Evolutionary conservation across 2,329 filamentous ascomycete species (phyloP).

Genomic region (Nothopassalora personata): DNA sequence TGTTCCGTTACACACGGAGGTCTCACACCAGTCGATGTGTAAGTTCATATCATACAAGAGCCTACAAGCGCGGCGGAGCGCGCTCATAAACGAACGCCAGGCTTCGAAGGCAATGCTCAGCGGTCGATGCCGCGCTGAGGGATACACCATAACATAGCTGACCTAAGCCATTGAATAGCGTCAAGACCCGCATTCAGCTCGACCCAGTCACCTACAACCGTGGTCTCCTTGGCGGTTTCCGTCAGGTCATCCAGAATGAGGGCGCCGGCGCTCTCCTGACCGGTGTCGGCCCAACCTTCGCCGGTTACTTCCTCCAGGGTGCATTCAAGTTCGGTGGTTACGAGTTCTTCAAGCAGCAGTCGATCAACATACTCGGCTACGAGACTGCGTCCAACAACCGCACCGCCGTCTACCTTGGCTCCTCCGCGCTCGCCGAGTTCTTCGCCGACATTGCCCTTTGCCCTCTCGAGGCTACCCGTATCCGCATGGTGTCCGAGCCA

Average conservation of each 20-base stretch:
- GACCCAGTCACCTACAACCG: slow-evolving; percentile 85
- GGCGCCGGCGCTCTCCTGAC: slow-evolving; percentile 82
- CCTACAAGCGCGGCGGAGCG: neutral
- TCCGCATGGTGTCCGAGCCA: slow-evolving; percentile 84
- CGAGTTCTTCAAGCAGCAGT: slow-evolving; percentile 93
- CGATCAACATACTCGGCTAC: slow-evolving; percentile 72
- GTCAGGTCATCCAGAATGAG: slow-evolving; percentile 76
- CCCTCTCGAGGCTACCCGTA: slow-evolving; percentile 88
- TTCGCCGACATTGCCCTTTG: slow-evolving; percentile 72
- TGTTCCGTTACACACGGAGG: slow-evolving; percentile 96
- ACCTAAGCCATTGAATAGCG: slow-evolving; percentile 48
- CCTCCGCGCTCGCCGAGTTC: slow-evolving; percentile 56
- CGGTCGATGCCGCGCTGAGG: neutral
- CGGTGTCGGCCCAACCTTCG: slow-evolving; percentile 76
- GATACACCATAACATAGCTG: slow-evolving; percentile 8
- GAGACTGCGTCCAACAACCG: slow-evolving; percentile 73
- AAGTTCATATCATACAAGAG: slow-evolving; percentile 47
- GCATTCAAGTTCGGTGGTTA: slow-evolving; percentile 93
- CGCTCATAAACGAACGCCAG: neutral
- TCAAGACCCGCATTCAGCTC: slow-evolving; percentile 95
- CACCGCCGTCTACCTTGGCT: slow-evolving; percentile 71
- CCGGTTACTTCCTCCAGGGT: slow-evolving; percentile 91
- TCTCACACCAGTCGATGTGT: slow-evolving; percentile 99
- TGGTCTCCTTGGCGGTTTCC: slow-evolving; percentile 80
- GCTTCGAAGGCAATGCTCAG: neutral